A percentile compares a stretch with the other conserved stretches of the same genome.
phyloP scores from a whole-genome alignment of 2,329 filamentous ascomycete genomes.

The Aspergillus melleus region DNA sequence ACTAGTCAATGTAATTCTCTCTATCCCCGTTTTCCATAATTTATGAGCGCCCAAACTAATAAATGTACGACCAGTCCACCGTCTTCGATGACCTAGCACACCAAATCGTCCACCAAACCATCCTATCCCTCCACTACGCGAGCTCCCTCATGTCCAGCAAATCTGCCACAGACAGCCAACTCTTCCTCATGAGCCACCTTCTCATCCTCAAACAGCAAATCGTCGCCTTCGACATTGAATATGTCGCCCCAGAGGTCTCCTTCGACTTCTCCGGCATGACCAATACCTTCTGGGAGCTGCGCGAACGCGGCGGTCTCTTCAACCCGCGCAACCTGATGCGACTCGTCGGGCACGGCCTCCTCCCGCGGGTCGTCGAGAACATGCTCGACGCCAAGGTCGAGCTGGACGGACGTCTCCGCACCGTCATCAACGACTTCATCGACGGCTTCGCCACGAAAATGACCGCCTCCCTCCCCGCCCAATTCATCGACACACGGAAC shows the following conservation, averaged over 20 bases:
- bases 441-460: slow-evolving; percentile 58
- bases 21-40: too few species aligned
- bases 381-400: slow-evolving; percentile 72
- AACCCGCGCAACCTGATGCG: slow-evolving; percentile 64
- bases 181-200: slow-evolving; percentile 94
- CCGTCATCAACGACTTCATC: slow-evolving; percentile 68
- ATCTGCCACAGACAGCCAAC: slow-evolving; percentile 70
- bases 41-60: slow-evolving; percentile 14
- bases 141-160: slow-evolving; percentile 68
- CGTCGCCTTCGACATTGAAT: slow-evolving; percentile 90
- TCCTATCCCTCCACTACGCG: slow-evolving; percentile 75
- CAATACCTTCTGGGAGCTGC: slow-evolving; percentile 67
- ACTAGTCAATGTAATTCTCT: slow-evolving; percentile 59
- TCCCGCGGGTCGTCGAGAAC: slow-evolving; percentile 68
- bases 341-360: slow-evolving; percentile 57
- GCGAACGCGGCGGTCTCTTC: slow-evolving; percentile 65
- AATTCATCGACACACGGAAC: slow-evolving; percentile 39
- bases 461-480: slow-evolving; percentile 49
- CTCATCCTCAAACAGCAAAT: slow-evolving; percentile 95
- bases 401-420: slow-evolving; percentile 62
- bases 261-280: slow-evolving; percentile 67
- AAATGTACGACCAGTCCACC: slow-evolving; percentile 50
- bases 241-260: slow-evolving; percentile 63
- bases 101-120: slow-evolving; percentile 87
- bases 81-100: slow-evolving; percentile 73